Evolutionary conservation across 257 asterid species (phyloP), one percentile per base, ranked within the genome.

Genomic region (Solanum bukasovii): DNA sequence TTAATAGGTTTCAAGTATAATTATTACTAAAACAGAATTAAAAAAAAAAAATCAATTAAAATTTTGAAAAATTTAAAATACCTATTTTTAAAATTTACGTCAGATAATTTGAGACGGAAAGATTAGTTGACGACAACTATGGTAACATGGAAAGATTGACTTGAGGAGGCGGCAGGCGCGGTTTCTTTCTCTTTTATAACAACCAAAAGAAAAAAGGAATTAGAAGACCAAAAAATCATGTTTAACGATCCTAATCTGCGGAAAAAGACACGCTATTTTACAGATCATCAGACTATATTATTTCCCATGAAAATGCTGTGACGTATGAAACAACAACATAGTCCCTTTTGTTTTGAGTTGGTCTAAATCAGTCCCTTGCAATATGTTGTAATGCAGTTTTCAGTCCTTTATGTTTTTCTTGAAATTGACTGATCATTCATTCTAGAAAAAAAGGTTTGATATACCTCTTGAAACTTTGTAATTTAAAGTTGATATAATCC

Each of bases 181-280:
- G 38, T 81, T 81, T 46, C 29, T 44, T 81, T 8, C 38, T 79
- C 9, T 29, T 27, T 25, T 79, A 79, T 44, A 13, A 44, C 65
- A 25, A 79, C 31, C 38, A 79, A 44, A 75, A 23, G 12, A 23
- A 25, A 42, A 40, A 7, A 10, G 20, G 18, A 81, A 27, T 44
- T 16, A 44, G 13, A 44, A 8, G 67, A 79, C 40, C 16, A 27
- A 81, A 81, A 81, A 18, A 4, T 18, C 29, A 81, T 46, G 68
- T 81, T 81, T 81, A 81, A 49, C 40, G 85, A 81, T 49, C 85
- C 65, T 81, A 81, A 81, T 81, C 70, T 81, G 70, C 70, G 70
- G 70, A 81, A 81, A 16, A 29, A 18, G 42, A 49, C 70, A 16
- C 70, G 85, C 42, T 29, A 81, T 46, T 79, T 81, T 46, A 81